A percentile compares a stretch with the other conserved stretches of the same genome.
Conservation (phyloP, 176 grass and related monocot species). For the Hyparrhenia diplandra region DNA sequence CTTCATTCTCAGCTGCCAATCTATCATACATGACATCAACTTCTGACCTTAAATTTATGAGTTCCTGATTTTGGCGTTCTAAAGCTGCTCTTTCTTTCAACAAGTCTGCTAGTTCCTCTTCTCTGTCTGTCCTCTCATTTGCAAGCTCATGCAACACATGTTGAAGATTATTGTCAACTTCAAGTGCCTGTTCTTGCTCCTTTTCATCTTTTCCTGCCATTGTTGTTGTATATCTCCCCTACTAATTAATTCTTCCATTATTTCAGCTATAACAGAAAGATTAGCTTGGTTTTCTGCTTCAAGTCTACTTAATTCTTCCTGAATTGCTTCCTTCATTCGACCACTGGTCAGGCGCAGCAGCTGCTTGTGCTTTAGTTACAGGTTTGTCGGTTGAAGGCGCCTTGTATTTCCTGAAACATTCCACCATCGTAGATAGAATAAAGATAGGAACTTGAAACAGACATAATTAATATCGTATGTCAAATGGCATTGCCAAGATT, state of each 20-base stretch:
- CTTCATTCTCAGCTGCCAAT: slow-evolving; percentile 48
- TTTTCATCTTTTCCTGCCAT: slow-evolving; percentile 63
- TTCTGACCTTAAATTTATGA: slow-evolving; percentile 61
- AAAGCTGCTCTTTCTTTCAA: slow-evolving; percentile 67
- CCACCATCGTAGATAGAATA: slow-evolving; percentile 17
- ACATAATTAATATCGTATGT: not conserved
- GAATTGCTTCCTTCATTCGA: slow-evolving; percentile 67
- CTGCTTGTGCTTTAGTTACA: slow-evolving; percentile 90
- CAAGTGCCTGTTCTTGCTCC: slow-evolving; percentile 35
- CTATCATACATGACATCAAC: slow-evolving; percentile 63
- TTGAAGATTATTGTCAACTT: slow-evolving; percentile 55
- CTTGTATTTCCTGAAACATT: slow-evolving; percentile 83
- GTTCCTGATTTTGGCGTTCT: slow-evolving; percentile 42
- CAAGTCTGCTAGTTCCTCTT: slow-evolving; percentile 44
- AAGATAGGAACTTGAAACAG: not conserved
- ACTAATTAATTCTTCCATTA: slow-evolving; percentile 60
- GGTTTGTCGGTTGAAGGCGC: slow-evolving; percentile 81
- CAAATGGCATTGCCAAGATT: not conserved
- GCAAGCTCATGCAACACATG: slow-evolving; percentile 48
- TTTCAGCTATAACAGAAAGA: slow-evolving; percentile 68
- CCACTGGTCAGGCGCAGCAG: slow-evolving; percentile 76
- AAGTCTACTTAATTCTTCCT: slow-evolving; percentile 60
- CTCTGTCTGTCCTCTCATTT: slow-evolving; percentile 44
- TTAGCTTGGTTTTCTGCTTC: slow-evolving; percentile 57
- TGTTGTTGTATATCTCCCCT: slow-evolving; percentile 73